phyloP scores from a whole-genome alignment of 2,329 filamentous ascomycete species.

The Phialophora tarda region DNA sequence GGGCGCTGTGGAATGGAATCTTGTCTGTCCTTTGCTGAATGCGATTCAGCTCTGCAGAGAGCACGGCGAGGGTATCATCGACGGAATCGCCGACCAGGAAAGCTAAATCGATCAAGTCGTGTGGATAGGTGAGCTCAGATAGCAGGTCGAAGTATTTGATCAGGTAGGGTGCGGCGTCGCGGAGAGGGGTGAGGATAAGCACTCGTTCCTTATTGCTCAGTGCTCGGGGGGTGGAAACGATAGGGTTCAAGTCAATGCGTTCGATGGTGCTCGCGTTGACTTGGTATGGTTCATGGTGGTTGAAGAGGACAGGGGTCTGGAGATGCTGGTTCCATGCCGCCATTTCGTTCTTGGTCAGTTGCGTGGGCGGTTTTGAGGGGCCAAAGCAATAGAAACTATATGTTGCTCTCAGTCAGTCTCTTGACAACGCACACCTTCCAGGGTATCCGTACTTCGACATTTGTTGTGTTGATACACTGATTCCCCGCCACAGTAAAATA shows the following conservation, averaged over 20 bases:
- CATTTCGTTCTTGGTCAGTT: constrained; percentile 91
- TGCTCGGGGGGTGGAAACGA: constrained; percentile 80
- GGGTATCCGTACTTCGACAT: constrained; percentile 77
- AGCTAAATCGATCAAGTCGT: constrained; percentile 90
- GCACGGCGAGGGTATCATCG: constrained; percentile 88
- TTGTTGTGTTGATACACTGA: constrained; percentile 78
- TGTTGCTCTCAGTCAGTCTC: constrained; percentile 20
- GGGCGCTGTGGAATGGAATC: constrained; percentile 82
- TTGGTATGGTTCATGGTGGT: constrained; percentile 86
- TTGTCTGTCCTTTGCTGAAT: constrained; percentile 81
- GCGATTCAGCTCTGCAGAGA: constrained; percentile 83
- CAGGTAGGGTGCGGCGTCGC: constrained; percentile 82
- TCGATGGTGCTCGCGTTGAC: constrained; percentile 81
- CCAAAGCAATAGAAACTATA: constrained; percentile 96
- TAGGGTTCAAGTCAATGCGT: constrained; percentile 80
- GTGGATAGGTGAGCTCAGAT: constrained; percentile 87
- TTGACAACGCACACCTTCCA: neutral
- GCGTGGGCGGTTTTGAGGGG: constrained; percentile 91
- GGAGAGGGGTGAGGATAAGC: constrained; percentile 88
- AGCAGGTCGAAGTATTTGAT: constrained; percentile 93
- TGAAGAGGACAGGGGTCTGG: constrained; percentile 93
- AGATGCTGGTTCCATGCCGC: constrained; percentile 86
- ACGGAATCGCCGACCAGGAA: constrained; percentile 92
- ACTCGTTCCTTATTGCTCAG: constrained; percentile 81
- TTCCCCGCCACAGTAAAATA: constrained; percentile 84